A percentile compares a stretch with the other conserved stretches of the same genome.
phyloP scores from a whole-genome alignment of 148 eudicot genomes.

The Vaccinium macrocarpon region DNA sequence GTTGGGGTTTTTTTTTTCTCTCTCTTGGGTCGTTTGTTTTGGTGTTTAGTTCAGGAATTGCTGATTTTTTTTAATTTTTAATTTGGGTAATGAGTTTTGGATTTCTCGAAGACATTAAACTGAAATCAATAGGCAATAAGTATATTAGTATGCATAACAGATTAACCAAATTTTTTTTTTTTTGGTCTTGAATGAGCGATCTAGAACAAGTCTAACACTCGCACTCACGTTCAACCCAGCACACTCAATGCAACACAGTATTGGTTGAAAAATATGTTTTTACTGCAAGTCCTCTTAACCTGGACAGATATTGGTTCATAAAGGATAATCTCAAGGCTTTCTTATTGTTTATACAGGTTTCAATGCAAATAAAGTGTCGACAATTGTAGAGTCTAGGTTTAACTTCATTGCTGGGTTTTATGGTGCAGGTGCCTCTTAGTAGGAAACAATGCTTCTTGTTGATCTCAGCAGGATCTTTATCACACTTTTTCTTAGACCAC shows the following conservation, averaged over 20 bases:
- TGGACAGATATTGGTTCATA: background rate
- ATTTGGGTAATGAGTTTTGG: background rate
- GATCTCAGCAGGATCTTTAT: conserved; percentile 77
- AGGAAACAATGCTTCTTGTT: conserved; percentile 69
- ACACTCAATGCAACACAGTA: background rate
- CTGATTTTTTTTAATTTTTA: background rate
- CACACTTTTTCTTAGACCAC: conserved; percentile 54
- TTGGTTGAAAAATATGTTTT: background rate
- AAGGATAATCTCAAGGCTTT: background rate
- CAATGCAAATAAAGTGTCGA: background rate
- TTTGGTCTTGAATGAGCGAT: background rate
- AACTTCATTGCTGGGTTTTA: background rate
- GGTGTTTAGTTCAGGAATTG: background rate
- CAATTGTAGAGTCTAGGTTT: background rate
- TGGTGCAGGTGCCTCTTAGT: conserved; percentile 62
- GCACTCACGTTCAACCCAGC: background rate
- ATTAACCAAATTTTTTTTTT: background rate
- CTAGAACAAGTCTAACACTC: background rate
- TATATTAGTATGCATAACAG: background rate
- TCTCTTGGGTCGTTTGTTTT: background rate
- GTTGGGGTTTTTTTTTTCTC: too few relatives aligned
- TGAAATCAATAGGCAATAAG: background rate
- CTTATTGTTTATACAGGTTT: background rate
- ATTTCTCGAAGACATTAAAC: background rate
- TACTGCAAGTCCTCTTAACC: background rate